phyloP scores from a whole-genome alignment of 2,329 filamentous ascomycete species.

The Colletotrichum sojae region DNA sequence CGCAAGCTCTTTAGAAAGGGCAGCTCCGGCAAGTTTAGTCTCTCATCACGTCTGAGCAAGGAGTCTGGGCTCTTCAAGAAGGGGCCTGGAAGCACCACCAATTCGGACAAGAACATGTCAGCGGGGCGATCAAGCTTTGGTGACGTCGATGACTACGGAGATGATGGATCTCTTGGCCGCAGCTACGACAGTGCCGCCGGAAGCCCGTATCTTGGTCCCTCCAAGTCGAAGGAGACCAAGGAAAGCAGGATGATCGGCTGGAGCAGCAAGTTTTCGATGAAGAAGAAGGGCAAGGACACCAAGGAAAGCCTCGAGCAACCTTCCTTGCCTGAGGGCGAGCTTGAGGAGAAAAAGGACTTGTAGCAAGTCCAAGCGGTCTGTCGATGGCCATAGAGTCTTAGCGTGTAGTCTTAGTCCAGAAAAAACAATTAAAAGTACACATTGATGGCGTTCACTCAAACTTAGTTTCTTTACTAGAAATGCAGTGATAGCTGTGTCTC shows the following conservation, averaged over 20 bases:
- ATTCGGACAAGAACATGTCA: constrained; percentile 70
- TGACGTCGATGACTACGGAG: constrained; percentile 67
- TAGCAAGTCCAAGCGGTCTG: constrained; percentile 18
- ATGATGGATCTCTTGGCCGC: constrained; percentile 62
- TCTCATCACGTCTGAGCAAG: constrained; percentile 70
- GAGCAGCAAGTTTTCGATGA: constrained; percentile 68
- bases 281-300: constrained; percentile 71
- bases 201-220: constrained; percentile 69
- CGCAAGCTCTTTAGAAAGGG: constrained; percentile 75
- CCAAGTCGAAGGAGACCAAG: constrained; percentile 61
- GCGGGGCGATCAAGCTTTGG: constrained; percentile 72
- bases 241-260: constrained; percentile 66
- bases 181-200: constrained; percentile 71
- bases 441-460: constrained; percentile 9
- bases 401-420: constrained; percentile 18
- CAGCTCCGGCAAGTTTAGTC: constrained; percentile 75
- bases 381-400: constrained; percentile 1
- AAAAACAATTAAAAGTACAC: constrained; percentile 13
- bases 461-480: not conserved
- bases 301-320: constrained; percentile 70
- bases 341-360: constrained; percentile 39
- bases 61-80: constrained; percentile 72
- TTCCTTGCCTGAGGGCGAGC: constrained; percentile 23
- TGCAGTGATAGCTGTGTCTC: too few species aligned
- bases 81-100: constrained; percentile 68